These are phyloP conservation scores for Neurospora sp. DNA, from an alignment of 495 filamentous ascomycete genomes.

Conservation along the genomic window DNA sequence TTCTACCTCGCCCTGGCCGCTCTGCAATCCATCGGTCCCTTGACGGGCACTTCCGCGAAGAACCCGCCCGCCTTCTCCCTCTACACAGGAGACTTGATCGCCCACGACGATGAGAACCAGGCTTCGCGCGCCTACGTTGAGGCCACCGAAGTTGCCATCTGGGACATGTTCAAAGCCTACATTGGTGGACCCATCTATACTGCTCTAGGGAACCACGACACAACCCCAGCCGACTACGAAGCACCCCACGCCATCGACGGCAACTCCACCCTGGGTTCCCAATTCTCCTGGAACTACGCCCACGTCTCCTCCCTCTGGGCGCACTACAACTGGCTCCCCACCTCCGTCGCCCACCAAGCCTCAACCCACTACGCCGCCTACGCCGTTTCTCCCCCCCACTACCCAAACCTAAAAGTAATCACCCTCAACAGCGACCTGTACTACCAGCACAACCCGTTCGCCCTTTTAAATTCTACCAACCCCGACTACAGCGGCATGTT, in stretches of 20 bases:
- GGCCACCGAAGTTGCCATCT: conserved; percentile 41
- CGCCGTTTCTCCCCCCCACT: conserved; percentile 35
- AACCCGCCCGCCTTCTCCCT: conserved; percentile 39
- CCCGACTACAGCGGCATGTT: conserved; percentile 43
- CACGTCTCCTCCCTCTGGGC: conserved; percentile 43
- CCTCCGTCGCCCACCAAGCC: conserved; percentile 31
- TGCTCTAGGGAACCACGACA: conserved; percentile 45
- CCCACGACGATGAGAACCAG: conserved; percentile 40
- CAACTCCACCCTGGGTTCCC: conserved; percentile 38
- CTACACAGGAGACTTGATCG: conserved; percentile 48
- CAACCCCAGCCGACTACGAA: conserved; percentile 40
- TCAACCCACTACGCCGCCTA: conserved; percentile 42
- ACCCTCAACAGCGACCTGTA: conserved; percentile 46
- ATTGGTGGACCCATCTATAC: conserved; percentile 47
- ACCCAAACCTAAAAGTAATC: conserved; percentile 36
- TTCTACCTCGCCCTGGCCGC: conserved; percentile 49
- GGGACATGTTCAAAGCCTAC: conserved; percentile 45
- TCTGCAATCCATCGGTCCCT: conserved; percentile 44
- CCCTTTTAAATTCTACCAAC: conserved; percentile 37
- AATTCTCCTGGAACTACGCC: conserved; percentile 48
- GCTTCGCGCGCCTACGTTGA: conserved; percentile 39
- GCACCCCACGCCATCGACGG: conserved; percentile 39
- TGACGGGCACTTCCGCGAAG: conserved; percentile 42
- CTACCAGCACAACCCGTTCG: conserved; percentile 38
- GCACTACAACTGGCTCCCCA: conserved; percentile 41